These are phyloP conservation scores for Candida ascalaphidarum DNA, from an alignment of 805 yeast species.

Conservation along the genomic window DNA sequence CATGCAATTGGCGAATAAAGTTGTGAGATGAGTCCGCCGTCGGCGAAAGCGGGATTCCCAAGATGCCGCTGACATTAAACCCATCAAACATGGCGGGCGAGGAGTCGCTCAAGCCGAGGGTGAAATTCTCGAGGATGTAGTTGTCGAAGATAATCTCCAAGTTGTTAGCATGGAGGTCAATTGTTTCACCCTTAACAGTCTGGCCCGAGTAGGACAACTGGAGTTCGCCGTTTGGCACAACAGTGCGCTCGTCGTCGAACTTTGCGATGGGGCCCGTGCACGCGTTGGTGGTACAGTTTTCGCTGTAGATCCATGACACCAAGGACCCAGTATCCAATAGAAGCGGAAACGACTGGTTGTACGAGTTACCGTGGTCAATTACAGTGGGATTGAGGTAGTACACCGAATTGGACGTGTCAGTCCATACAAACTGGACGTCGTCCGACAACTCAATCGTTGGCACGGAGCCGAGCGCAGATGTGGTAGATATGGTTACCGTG, in stretches of 20 bases:
- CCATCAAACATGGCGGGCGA: constrained; percentile 47
- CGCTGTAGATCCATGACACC: constrained; percentile 54
- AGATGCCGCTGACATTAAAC: constrained; percentile 49
- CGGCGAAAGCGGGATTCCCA: constrained; percentile 47
- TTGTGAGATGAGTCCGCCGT: constrained; percentile 19
- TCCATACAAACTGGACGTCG: constrained; percentile 3
- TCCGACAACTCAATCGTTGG: constrained; percentile 1
- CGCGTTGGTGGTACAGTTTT: constrained; percentile 34
- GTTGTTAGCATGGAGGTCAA: constrained; percentile 20
- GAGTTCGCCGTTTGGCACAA: constrained; percentile 25
- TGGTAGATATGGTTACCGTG: too few relatives aligned
- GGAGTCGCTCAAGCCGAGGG: constrained; percentile 44
- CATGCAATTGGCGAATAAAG: constrained; percentile 30
- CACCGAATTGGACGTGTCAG: constrained; percentile 6
- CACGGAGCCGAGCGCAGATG: too few relatives aligned
- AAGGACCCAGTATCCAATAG: constrained; percentile 62
- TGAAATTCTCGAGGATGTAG: constrained; percentile 27
- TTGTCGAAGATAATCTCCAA: constrained; percentile 22
- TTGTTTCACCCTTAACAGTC: constrained; percentile 41
- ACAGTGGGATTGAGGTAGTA: constrained; percentile 8
- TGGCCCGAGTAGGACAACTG: constrained; percentile 46
- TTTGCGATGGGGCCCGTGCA: constrained; percentile 28
- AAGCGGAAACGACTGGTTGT: constrained; percentile 36
- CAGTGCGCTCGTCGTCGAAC: constrained; percentile 11
- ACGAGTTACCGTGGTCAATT: constrained; percentile 11